Percentiles rank a stretch among this genome's conserved stretches.
These are phyloP conservation scores for Sporothrix euskadiensis DNA, from an alignment of 2,329 filamentous ascomycete species.

Conservation along the genomic window DNA sequence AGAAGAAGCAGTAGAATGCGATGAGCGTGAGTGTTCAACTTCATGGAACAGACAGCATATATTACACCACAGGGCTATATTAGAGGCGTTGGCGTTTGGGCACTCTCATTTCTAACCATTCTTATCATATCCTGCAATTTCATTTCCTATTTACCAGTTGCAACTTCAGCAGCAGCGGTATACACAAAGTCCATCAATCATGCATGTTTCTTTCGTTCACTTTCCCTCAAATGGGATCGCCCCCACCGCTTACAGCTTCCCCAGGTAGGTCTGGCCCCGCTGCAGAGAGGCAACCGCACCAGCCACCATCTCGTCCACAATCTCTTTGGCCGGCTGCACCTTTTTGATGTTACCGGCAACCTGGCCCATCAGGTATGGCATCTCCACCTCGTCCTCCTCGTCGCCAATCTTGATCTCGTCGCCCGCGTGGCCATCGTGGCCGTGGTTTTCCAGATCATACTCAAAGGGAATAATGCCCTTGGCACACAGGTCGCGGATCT, in stretches of 20 bases:
- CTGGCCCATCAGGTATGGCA: constrained; percentile 91
- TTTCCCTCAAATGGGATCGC: background rate
- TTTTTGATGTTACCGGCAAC: constrained; percentile 76
- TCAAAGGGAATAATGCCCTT: constrained; percentile 77
- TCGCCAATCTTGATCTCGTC: constrained; percentile 42
- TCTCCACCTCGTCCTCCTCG: constrained; percentile 67
- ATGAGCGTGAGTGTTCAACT: background rate
- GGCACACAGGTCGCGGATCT: constrained; percentile 73
- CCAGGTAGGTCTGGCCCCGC: constrained; percentile 61
- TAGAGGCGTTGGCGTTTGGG: constrained; percentile 12
- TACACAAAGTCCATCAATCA: constrained; percentile 6
- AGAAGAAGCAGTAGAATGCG: background rate
- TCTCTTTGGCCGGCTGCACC: constrained; percentile 77
- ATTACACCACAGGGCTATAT: background rate
- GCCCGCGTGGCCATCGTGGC: constrained; percentile 16
- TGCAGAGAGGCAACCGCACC: constrained; percentile 71
- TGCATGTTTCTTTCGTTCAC: background rate
- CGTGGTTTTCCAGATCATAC: constrained; percentile 71
- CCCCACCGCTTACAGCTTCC: background rate
- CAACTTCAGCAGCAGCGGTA: background rate
- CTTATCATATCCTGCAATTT: background rate
- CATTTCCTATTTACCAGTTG: constrained; percentile 1
- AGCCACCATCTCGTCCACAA: constrained; percentile 87
- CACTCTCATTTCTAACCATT: background rate
- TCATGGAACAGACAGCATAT: background rate